Evolutionary conservation across 2,329 filamentous ascomycete genomes (phyloP), one percentile per base, ranked within the genome.

Genomic region (Epichloe uncinata): DNA sequence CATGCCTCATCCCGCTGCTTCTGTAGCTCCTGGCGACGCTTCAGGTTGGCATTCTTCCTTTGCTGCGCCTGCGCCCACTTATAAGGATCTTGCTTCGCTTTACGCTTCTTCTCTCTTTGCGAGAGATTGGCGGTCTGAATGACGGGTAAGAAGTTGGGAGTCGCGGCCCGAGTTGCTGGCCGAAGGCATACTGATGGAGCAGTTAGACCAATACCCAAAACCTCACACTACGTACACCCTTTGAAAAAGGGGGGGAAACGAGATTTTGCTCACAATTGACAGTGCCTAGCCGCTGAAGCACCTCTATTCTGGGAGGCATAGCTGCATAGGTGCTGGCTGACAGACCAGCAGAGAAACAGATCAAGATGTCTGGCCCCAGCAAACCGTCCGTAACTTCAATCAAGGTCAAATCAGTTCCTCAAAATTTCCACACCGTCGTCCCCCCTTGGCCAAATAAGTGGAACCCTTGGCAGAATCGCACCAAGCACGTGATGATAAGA

Each of bases 1-100:
- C 84, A 73, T 43, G 74, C 74, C 44, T 74, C 74, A 52, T 79
- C 73, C 52, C 87, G 81, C 62, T 82, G 73, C 55, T 79, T 70
- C 53, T 79, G 67, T 49, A 97, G 76, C 54, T 81, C 80, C 54
- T 79, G 74, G 60, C 84, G 87, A 47, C 87, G 81, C 61, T 84
- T 78, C 43, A 91, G 65, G 63, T 95, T 95, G 56, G 85, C 87
- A 11, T 84, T 81, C 67, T 91, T 95, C 54, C 87, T 83, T 63
- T 89, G 87, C 60, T 85, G 79, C 34, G 87, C 82, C 67, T 94
- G 87, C 3, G 84, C 84, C 67, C 85, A 79, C 52, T 83, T 75
- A 64, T 94, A 96, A 0, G 89, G 89, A 59, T 97, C 88, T 62
- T 80, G 78, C 63, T 84, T 81, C 52, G 77, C 78, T 54, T 78